These are phyloP conservation scores for Cyberlindnera lachancei DNA, from an alignment of 805 yeast species.

Conservation along the genomic window DNA sequence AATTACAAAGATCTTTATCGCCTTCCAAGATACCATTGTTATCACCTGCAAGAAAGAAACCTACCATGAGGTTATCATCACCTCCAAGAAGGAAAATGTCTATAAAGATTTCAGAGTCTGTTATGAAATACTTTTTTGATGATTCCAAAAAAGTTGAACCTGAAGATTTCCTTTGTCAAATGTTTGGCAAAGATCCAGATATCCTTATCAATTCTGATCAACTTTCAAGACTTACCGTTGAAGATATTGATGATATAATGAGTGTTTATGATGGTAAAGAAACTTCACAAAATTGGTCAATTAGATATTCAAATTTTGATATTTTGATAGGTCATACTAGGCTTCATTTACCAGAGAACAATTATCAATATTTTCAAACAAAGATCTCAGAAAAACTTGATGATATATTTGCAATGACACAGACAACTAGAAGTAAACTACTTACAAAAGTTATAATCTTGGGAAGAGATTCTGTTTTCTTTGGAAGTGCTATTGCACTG, in stretches of 20 bases:
- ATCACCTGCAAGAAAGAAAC: not conserved
- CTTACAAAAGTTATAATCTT: conserved; percentile 15
- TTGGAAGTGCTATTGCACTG: conserved; percentile 11
- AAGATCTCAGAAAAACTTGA: conserved; percentile 9
- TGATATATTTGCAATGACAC: conserved; percentile 11
- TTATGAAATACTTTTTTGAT: conserved; percentile 3
- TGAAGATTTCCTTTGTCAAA: conserved; percentile 11
- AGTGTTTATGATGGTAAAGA: conserved; percentile 10
- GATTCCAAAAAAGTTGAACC: conserved; percentile 7
- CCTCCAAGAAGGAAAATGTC: no score
- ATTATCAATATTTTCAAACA: conserved; percentile 10
- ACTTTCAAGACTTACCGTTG: conserved; percentile 4
- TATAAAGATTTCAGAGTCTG: conserved; percentile 3
- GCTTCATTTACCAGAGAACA: conserved; percentile 8
- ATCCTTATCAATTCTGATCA: conserved; percentile 3
- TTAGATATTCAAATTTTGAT: conserved; percentile 11
- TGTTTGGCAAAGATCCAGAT: conserved; percentile 17
- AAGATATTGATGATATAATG: conserved; percentile 9
- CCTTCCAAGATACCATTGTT: not conserved
- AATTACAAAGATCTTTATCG: not conserved
- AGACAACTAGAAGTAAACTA: conserved; percentile 14
- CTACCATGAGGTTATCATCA: no score
- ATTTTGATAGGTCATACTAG: conserved; percentile 17
- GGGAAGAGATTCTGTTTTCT: conserved; percentile 18
- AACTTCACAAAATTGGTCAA: conserved; percentile 18